Conservation (phyloP, 1,284 basidiomycete genomes). For the Melampsora abietis-canadensis region DNA sequence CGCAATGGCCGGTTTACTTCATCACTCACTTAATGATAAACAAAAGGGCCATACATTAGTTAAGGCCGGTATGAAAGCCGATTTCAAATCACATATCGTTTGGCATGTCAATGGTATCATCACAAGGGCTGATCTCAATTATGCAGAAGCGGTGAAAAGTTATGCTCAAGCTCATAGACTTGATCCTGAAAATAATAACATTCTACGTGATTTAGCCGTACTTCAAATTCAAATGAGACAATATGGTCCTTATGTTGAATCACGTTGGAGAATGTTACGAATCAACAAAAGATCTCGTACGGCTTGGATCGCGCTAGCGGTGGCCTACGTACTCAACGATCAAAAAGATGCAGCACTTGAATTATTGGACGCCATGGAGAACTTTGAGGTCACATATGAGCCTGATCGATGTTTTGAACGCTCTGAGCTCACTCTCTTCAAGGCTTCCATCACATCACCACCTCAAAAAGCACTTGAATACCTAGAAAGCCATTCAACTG, state of each 20-base stretch:
- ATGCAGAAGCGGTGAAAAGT: conserved; percentile 78
- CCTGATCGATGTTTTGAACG: conserved; percentile 24
- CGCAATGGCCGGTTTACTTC: conserved; percentile 86
- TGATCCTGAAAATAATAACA: conserved; percentile 93
- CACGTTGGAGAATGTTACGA: conserved; percentile 73
- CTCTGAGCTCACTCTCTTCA: conserved; percentile 32
- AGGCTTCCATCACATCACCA: conserved; percentile 47
- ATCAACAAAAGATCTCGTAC: conserved; percentile 78
- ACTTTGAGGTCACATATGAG: conserved; percentile 56
- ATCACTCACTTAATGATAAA: conserved; percentile 73
- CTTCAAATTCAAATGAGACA: conserved; percentile 86
- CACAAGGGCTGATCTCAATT: conserved; percentile 85
- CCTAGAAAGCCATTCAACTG: conserved; percentile 15
- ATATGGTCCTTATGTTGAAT: conserved; percentile 75
- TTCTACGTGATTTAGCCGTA: conserved; percentile 84
- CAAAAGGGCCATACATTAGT: conserved; percentile 81
- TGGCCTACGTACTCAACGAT: conserved; percentile 81
- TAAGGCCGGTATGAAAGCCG: conserved; percentile 79
- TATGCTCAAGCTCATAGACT: conserved; percentile 72
- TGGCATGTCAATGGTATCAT: conserved; percentile 98
- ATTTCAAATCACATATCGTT: conserved; percentile 88
- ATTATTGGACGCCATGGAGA: conserved; percentile 64
- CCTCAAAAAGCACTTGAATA: conserved; percentile 62
- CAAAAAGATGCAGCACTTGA: conserved; percentile 69
- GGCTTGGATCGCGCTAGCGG: conserved; percentile 85